Evolutionary conservation across 2,329 filamentous ascomycete species (phyloP).

Genomic region (Lecanicillium sp.): DNA sequence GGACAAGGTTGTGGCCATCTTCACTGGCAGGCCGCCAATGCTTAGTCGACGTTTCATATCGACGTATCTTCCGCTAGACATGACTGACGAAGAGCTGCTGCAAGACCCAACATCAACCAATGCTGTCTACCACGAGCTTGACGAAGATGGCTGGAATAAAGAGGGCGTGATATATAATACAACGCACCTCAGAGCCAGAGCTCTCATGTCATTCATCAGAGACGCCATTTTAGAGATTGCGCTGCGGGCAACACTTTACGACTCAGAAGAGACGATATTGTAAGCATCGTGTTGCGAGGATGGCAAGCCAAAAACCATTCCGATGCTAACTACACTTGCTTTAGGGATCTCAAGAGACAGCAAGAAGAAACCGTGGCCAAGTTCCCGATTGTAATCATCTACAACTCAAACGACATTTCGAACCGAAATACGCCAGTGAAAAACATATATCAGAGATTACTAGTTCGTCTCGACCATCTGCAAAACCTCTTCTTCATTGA

Average conservation of each 20-base stretch:
- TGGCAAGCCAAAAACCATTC: too few relatives aligned
- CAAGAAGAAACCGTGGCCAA: slow-evolving; percentile 34
- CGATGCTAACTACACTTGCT: slow-evolving; percentile 42
- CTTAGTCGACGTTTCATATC: slow-evolving; percentile 26
- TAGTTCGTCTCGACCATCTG: slow-evolving; percentile 39
- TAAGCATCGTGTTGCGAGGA: slow-evolving; percentile 12
- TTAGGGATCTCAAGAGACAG: slow-evolving; percentile 35
- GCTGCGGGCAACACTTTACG: slow-evolving; percentile 20
- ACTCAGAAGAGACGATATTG: slow-evolving; percentile 30
- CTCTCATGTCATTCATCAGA: slow-evolving; percentile 15
- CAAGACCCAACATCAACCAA: slow-evolving; percentile 18
- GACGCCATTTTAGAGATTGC: slow-evolving; percentile 22
- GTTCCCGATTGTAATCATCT: slow-evolving; percentile 39
- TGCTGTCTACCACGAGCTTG: slow-evolving; percentile 13
- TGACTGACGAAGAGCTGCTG: slow-evolving; percentile 27
- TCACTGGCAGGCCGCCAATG: slow-evolving; percentile 33
- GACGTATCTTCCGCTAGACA: slow-evolving; percentile 30
- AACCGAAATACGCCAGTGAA: slow-evolving; percentile 33
- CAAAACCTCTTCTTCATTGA: slow-evolving; percentile 51
- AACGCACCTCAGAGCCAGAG: slow-evolving; percentile 19
- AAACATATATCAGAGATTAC: slow-evolving; percentile 31
- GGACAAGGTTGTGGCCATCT: slow-evolving; percentile 29
- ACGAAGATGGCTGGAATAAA: slow-evolving; percentile 30
- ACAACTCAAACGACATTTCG: slow-evolving; percentile 40
- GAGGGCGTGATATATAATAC: slow-evolving; percentile 20